phyloP scores from a whole-genome alignment of 192 early-diverging fungal genomes.

The Coemansia furcata region DNA sequence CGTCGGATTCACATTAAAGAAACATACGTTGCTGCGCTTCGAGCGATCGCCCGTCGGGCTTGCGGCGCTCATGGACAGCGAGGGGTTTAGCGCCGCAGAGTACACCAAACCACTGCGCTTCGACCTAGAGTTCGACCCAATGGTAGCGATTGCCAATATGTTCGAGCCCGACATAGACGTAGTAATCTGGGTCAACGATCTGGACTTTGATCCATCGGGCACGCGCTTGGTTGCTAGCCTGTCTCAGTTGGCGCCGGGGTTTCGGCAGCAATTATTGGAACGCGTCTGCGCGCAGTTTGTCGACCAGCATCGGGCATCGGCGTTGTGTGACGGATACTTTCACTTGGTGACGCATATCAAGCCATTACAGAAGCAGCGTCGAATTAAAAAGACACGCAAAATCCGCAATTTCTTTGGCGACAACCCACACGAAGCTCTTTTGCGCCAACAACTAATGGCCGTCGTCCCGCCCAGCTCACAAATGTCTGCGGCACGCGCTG shows the following conservation, averaged over 20 bases:
- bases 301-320: constrained; percentile 17
- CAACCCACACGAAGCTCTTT: constrained; percentile 55
- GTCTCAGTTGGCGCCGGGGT: constrained; percentile 23
- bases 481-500: constrained; percentile 28
- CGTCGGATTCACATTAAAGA: constrained; percentile 72
- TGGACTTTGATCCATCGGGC: constrained; percentile 25
- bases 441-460: constrained; percentile 55
- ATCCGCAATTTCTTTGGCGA: constrained; percentile 70
- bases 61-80: constrained; percentile 20
- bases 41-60: constrained; percentile 58
- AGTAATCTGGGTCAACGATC: constrained; percentile 54
- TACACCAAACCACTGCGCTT: constrained; percentile 33
- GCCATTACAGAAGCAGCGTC: constrained; percentile 58
- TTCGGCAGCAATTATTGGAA: constrained; percentile 44
- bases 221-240: constrained; percentile 25
- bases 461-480: constrained; percentile 53
- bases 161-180: constrained; percentile 52
- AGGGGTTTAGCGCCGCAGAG: constrained; percentile 11
- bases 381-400: constrained; percentile 63
- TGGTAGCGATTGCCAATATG: constrained; percentile 37
- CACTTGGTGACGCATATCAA: constrained; percentile 45
- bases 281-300: constrained; percentile 51
- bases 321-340: constrained; percentile 56
- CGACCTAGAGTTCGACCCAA: constrained; percentile 37
- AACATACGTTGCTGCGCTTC: constrained; percentile 69